A percentile compares a stretch with the other conserved stretches of the same genome.
These are phyloP conservation scores for Crucibulum laeve DNA, from an alignment of 768 basidiomycete genomes.

Conservation along the genomic window DNA sequence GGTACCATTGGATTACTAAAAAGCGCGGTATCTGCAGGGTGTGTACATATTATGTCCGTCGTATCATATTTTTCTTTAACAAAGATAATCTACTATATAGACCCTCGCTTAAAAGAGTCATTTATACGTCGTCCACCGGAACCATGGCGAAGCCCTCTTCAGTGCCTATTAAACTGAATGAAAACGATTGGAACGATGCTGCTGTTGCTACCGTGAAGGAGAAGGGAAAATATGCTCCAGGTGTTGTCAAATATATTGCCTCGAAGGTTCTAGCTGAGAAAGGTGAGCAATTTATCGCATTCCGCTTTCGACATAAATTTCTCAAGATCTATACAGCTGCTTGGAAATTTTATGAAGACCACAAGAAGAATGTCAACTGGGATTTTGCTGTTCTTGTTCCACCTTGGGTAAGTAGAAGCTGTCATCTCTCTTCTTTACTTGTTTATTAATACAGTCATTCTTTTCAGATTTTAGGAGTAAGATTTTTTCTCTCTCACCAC, in stretches of 20 bases:
- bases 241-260: conserved; percentile 46
- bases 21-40: conserved; percentile 50
- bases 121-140: conserved; percentile 63
- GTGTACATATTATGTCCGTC: conserved; percentile 26
- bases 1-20: conserved; percentile 65
- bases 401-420: conserved; percentile 31
- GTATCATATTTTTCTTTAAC: background rate
- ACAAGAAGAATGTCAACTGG: conserved; percentile 39
- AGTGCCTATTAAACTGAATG: conserved; percentile 30
- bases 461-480: conserved; percentile 20
- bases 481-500: background rate
- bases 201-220: conserved; percentile 39
- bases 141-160: conserved; percentile 30
- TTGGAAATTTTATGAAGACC: conserved; percentile 33
- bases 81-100: conserved; percentile 13
- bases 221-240: conserved; percentile 39
- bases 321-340: conserved; percentile 26
- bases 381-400: conserved; percentile 52
- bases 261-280: conserved; percentile 66
- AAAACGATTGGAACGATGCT: conserved; percentile 59
- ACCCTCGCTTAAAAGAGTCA: conserved; percentile 55
- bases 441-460: background rate
- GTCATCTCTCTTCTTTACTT: background rate
- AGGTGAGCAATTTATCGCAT: too few relatives aligned
- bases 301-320: too few relatives aligned